Evolutionary conservation across 148 eudicot genomes (phyloP).

Genomic region (Camellia granthamiana): DNA sequence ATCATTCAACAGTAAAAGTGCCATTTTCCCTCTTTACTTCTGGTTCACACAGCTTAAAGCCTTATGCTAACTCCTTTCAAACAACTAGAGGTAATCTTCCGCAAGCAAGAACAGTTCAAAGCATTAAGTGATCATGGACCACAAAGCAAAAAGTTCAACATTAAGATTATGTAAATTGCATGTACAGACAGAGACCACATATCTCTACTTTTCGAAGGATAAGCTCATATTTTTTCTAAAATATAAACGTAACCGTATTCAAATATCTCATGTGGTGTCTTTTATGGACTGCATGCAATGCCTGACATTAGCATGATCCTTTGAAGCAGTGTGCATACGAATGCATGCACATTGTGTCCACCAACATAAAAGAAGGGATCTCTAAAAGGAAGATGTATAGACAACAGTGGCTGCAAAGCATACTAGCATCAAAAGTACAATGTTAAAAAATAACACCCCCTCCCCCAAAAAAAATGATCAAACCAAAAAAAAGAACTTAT

Average conservation of each 20-base stretch:
- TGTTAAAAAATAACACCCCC: neutral
- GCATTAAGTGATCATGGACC: neutral
- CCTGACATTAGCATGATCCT: neutral
- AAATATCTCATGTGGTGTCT: neutral
- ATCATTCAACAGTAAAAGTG: neutral
- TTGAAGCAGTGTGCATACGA: neutral
- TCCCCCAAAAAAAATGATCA: neutral
- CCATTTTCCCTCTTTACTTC: neutral
- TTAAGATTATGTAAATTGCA: neutral
- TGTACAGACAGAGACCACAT: neutral
- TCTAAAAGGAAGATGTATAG: neutral
- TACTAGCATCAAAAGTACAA: neutral
- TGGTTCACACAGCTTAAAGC: neutral
- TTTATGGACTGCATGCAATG: neutral
- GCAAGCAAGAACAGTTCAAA: neutral
- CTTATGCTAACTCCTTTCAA: neutral
- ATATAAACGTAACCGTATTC: neutral
- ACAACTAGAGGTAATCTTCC: neutral
- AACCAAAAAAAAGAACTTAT: neutral
- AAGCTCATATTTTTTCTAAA: neutral
- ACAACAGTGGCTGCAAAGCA: neutral
- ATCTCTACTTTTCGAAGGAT: neutral
- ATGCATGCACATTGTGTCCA: neutral
- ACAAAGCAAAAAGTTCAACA: conserved; percentile 1
- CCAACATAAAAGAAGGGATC: neutral